Conservation (phyloP, 345 rosid genomes). For the Eucalyptus curtisii region DNA sequence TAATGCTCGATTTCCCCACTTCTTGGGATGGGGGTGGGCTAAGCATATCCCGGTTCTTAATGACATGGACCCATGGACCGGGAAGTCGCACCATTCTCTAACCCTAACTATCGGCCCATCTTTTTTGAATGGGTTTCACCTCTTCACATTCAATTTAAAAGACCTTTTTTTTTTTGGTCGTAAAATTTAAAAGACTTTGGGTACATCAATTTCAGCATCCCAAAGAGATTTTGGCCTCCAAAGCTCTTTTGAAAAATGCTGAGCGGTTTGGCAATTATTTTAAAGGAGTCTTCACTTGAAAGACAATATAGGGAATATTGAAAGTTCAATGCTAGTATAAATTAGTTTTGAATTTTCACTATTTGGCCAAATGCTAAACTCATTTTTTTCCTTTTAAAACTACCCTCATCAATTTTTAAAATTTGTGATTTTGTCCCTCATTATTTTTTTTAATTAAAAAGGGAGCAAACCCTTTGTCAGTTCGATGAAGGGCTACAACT, state of each 20-base stretch:
- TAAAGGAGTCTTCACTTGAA: too few species aligned
- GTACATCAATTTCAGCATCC: too few species aligned
- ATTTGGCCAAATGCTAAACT: too few species aligned
- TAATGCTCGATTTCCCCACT: not conserved
- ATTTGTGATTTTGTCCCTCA: too few species aligned
- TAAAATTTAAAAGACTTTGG: not conserved
- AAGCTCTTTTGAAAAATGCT: rapidly evolving
- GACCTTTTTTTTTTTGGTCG: too few species aligned
- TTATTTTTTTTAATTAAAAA: too few species aligned
- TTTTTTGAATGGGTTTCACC: not conserved
- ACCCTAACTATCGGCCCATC: not conserved
- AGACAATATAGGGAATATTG: rapidly evolving
- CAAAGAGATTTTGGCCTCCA: rapidly evolving
- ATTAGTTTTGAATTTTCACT: too few species aligned
- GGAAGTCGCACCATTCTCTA: not conserved
- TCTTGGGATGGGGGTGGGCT: not conserved
- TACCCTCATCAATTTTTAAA: too few species aligned
- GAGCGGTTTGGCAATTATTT: too few species aligned
- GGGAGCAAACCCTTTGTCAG: too few species aligned
- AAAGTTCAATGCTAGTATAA: rapidly evolving
- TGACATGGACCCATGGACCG: not conserved
- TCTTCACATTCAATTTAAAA: not conserved
- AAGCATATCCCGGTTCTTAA: not conserved
- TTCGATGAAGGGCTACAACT: rapidly evolving
- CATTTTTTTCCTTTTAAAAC: too few species aligned